Base-by-base conservation (phyloP, 495 filamentous ascomycete genomes). In the Cladorrhinum samala region DNA sequence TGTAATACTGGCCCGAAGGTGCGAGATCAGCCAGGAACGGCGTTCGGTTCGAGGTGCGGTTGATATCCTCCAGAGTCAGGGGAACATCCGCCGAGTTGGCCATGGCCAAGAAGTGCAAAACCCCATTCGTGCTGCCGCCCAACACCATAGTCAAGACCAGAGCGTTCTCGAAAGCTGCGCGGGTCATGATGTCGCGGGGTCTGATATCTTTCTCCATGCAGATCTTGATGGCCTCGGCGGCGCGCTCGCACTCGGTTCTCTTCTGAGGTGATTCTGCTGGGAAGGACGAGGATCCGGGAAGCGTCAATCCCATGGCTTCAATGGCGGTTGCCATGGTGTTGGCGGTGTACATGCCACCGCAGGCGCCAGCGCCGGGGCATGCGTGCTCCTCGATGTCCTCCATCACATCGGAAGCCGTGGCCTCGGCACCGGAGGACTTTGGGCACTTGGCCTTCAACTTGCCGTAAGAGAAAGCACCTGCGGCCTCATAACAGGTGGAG, bases 251-350 rank as follows among this genome's bases (percentile, higher is more conserved):
- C 71, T 98, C 93, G 18, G 92, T 85, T 75, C 86, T 83, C 71
- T 98, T 98, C 38, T 89, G 84, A 6, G 93, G 91, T 2, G 88
- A 92, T 8, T 81, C 75, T 2, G 93, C 93, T 2, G 92, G 91
- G 49, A 84, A 95, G 0, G 88, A 92, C 0, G 90, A 95, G 1
- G 89, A 95, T 9, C 92, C 92, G 0, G 93, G 92, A 14, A 96
- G 77, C 2, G 83, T 83, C 19, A 98, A 77, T 49, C 93, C 93
- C 89, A 98, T 95, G 7, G 90, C 87, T 68, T 98, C 93, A 57
- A 98, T 90, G 13, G 91, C 91, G 0, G 91, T 94, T 4, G 89
- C 88, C 91, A 98, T 95, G 2, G 93, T 96, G 68, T 98, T 98
- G 50, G 93, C 93, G 2, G 93, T 98, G 69, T 87, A 81, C 88